phyloP scores from a whole-genome alignment of 495 filamentous ascomycete genomes.

The Tuber calosporum region DNA sequence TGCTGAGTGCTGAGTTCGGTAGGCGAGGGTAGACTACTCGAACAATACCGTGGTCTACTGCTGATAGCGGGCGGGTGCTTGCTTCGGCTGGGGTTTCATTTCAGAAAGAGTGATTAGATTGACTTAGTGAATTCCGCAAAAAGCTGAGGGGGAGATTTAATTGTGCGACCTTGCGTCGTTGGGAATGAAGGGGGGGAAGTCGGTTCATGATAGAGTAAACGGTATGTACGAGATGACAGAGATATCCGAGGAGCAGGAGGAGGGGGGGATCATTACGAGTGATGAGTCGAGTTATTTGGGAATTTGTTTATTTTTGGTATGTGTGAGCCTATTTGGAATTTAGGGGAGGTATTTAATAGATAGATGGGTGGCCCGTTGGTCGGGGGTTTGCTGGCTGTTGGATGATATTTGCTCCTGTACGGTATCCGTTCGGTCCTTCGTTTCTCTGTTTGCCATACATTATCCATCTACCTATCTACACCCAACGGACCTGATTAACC shows the following conservation, averaged over 20 bases:
- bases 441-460: not conserved
- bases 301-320: not conserved
- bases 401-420: not conserved
- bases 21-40: too few species aligned
- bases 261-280: not conserved
- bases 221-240: not conserved
- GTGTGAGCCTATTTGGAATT: not conserved
- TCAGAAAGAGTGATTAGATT: not conserved
- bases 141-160: not conserved
- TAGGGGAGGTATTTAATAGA: not conserved
- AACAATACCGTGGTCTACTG: not conserved
- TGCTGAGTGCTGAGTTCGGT: not conserved
- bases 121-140: not conserved
- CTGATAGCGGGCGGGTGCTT: not conserved
- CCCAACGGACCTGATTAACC: not conserved
- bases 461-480: not conserved
- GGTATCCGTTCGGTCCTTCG: not conserved
- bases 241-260: not conserved
- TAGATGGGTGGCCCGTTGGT: not conserved
- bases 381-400: not conserved
- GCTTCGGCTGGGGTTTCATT: not conserved
- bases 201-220: not conserved
- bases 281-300: not conserved
- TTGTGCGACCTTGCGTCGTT: not conserved
- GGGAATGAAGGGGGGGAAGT: not conserved